Evolutionary conservation across 176 grass and related monocot genomes (phyloP).

Genomic region (Cenchrus fungigraminus): DNA sequence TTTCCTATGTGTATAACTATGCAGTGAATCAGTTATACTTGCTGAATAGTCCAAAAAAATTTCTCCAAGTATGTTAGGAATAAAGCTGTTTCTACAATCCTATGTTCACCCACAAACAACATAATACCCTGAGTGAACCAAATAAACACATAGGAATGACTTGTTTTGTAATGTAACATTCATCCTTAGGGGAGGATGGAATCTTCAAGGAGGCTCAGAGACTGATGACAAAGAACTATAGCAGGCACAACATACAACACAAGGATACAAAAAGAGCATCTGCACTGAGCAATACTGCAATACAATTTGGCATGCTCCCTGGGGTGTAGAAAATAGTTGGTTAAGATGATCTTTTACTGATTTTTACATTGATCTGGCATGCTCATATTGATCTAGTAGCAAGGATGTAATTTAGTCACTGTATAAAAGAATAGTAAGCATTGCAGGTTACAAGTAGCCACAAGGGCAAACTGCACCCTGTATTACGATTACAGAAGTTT

Average conservation of each 20-base stretch:
- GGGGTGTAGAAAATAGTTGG: neutral
- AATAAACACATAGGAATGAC: neutral
- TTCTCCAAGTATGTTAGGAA: neutral
- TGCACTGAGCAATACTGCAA: neutral
- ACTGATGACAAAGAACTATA: neutral
- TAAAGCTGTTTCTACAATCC: neutral
- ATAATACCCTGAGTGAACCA: neutral
- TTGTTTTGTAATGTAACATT: neutral
- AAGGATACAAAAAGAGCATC: neutral
- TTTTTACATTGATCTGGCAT: neutral
- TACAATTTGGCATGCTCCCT: neutral
- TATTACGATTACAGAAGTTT: conserved; percentile 9
- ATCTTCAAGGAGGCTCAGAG: neutral
- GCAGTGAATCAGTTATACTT: neutral
- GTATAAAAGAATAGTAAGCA: neutral
- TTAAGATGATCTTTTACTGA: conserved; percentile 15
- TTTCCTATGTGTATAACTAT: conserved; percentile 1
- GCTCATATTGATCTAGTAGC: neutral
- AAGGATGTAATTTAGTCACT: neutral
- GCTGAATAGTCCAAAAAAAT: neutral
- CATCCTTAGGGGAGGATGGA: neutral
- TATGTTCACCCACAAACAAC: conserved; percentile 1
- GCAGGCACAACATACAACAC: neutral
- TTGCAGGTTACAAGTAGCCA: neutral
- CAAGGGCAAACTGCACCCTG: neutral